Base-by-base conservation (phyloP, 163 green algal genomes). In the Scenedesmus sp. region DNA sequence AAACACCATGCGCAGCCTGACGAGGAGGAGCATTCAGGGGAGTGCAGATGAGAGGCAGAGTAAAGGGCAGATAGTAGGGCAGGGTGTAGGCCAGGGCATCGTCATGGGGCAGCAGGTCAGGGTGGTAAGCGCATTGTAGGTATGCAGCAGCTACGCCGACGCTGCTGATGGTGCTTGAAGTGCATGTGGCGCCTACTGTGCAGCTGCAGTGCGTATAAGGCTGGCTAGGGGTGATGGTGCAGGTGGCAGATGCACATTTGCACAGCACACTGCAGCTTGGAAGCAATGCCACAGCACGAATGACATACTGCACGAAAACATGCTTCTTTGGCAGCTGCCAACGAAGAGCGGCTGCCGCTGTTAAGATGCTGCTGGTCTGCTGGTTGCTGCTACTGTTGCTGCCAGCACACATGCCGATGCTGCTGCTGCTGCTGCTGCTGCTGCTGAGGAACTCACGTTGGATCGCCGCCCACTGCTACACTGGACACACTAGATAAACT, bases 1-100 rank as follows among this genome's bases (percentile, higher is more conserved):
- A 84, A 92, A 89, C 77, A 88, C 88, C 88, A 92, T 92, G 52
- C 87, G 87, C 57, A 91, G 55, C 87, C 87, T 91, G 85, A 34
- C 66, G 26, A 26, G 66, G 10, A 73, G 64, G 64, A 1, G 66
- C 70, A 52, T 26, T 26, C 26, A 26, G 26, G 26, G 3, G 4
- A 6, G 5, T 1, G 67, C 20, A 52, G 26, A 26, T 26, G 26
- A 26, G 26, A 26, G 26, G 26, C 26, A 26, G 26, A 26, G 26
- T 26, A 26, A 26, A 26, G 26, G 26, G 26, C 26, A 26, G 26
- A 26, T 26, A 26, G 26, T 26, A 7, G 60, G 18, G 57, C 1
- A 34, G 46, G 3, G 5, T 67, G 7, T 7, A 34, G 54, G 16
- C 1, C 5, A 26, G 0, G 20, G 55, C 9, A 67, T 26, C 12